Conservation (phyloP, 2,329 filamentous ascomycete species). For the Penicillium sp. region DNA sequence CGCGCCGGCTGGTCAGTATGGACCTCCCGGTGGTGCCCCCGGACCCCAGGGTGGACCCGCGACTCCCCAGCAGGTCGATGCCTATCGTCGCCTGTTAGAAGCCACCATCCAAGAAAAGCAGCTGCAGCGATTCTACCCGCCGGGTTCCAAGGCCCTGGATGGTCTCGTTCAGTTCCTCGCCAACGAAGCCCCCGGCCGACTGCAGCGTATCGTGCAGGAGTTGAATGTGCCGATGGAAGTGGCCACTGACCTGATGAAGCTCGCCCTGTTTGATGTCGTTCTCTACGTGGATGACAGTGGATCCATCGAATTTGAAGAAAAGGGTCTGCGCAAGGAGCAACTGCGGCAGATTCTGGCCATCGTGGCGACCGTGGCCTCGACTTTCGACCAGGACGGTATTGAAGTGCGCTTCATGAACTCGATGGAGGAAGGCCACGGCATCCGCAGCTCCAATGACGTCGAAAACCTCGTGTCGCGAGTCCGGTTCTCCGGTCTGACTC, state of each 20-base stretch:
- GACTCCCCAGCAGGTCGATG: conserved; percentile 55
- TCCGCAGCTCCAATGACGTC: conserved; percentile 62
- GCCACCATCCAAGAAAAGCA: conserved; percentile 63
- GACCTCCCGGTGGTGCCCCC: conserved; percentile 32
- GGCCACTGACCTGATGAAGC: conserved; percentile 65
- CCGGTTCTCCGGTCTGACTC: conserved; percentile 68
- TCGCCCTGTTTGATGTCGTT: conserved; percentile 65
- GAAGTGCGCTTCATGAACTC: conserved; percentile 73
- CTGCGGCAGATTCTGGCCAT: conserved; percentile 66
- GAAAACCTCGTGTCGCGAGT: conserved; percentile 61
- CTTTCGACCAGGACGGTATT: conserved; percentile 72
- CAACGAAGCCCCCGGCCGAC: conserved; percentile 45
- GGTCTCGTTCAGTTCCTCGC: conserved; percentile 38
- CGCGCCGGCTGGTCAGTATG: conserved; percentile 34
- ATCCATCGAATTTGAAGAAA: conserved; percentile 70
- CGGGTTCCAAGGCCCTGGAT: conserved; percentile 47
- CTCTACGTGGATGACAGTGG: conserved; percentile 71
- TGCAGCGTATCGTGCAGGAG: conserved; percentile 59
- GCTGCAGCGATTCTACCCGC: conserved; percentile 62
- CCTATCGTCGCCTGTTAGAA: conserved; percentile 61
- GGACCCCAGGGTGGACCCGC: conserved; percentile 42
- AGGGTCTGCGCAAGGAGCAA: conserved; percentile 68
- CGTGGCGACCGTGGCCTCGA: conserved; percentile 65
- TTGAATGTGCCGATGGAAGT: conserved; percentile 64
- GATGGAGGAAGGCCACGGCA: conserved; percentile 56